Percentiles rank a stretch among this genome's conserved stretches.
Conservation (phyloP, 164 flowering plant species). For the Sextonia rubra region DNA sequence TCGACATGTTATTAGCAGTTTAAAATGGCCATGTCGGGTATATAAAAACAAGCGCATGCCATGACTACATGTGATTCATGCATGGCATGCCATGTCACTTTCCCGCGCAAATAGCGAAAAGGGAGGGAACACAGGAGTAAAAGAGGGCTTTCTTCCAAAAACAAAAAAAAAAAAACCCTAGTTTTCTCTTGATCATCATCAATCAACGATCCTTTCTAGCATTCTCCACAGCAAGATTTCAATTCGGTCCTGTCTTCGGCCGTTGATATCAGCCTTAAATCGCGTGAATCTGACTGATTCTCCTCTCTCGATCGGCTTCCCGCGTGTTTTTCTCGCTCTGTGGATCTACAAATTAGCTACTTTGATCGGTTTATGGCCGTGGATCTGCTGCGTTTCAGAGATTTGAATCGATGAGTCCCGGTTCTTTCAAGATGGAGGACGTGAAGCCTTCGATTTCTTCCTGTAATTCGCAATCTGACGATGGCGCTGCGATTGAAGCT, state of each 20-base stretch:
- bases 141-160: slow-evolving; percentile 3
- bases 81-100: slow-evolving; percentile 16
- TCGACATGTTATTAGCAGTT: background rate
- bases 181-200: background rate
- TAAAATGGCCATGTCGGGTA: slow-evolving; percentile 1
- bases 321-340: background rate
- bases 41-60: background rate
- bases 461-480: slow-evolving; percentile 8
- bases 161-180: no score
- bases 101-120: slow-evolving; percentile 27
- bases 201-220: background rate
- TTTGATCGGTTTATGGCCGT: slow-evolving; percentile 5
- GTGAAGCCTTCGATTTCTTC: slow-evolving; percentile 18
- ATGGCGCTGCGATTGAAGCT: slow-evolving; percentile 21
- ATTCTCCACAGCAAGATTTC: no score
- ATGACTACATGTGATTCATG: background rate
- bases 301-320: background rate
- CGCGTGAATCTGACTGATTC: slow-evolving; percentile 1
- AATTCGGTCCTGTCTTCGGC: no score
- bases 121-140: slow-evolving; percentile 9
- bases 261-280: background rate
- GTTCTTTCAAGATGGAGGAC: slow-evolving; percentile 32
- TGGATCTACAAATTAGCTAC: slow-evolving; percentile 1
- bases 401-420: slow-evolving; percentile 13
- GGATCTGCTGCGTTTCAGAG: slow-evolving; percentile 15